Base-by-base conservation (phyloP, 1,284 basidiomycete genomes). In the Takashimella koratensis region DNA sequence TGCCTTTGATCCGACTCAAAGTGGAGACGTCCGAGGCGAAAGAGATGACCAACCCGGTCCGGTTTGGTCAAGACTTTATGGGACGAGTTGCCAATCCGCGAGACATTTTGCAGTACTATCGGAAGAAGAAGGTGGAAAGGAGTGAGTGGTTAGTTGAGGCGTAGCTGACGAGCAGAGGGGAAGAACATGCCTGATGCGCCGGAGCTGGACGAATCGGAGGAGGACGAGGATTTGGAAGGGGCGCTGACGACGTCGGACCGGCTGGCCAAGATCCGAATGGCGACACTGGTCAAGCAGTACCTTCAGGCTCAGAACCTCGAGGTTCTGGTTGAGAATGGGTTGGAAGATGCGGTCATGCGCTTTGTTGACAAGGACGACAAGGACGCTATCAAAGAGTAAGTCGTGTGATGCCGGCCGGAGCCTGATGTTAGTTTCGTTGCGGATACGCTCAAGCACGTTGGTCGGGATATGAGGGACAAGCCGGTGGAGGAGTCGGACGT, bases 331-430 rank as follows among this genome's bases (percentile, higher is more conserved):
- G 90, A 94, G 75, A 80, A 79, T 42, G 90, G 87, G 19, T 88
- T 97, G 85, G 86, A 86, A 44, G 87, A 91, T 68, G 93, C 93
- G 5, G 91, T 97, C 53, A 87, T 90, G 78, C 82, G 85, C 68
- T 96, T 90, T 76, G 91, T 97, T 53, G 92, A 95, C 73, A 97
- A 97, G 79, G 93, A 95, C 64, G 91, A 94, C 74, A 85, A 83
- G 43, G 88, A 93, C 77, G 88, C 93, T 3, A 93, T 97, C 68
- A 84, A 86, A 58, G 82, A 79, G 92, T 94, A 59, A 63, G 86
- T 83, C 4, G 24, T 26, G 51, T 24, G 13, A 11, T 36, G 25
- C 44, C 26, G 30, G 30, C 16, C 8, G 30, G 30, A 36, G 16
- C 16, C 30, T 25, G 45, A 52, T 10, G 5, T 4, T 44, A 92